Base-by-base conservation (phyloP, 2,329 filamentous ascomycete species). In the Elsinoe australis region DNA sequence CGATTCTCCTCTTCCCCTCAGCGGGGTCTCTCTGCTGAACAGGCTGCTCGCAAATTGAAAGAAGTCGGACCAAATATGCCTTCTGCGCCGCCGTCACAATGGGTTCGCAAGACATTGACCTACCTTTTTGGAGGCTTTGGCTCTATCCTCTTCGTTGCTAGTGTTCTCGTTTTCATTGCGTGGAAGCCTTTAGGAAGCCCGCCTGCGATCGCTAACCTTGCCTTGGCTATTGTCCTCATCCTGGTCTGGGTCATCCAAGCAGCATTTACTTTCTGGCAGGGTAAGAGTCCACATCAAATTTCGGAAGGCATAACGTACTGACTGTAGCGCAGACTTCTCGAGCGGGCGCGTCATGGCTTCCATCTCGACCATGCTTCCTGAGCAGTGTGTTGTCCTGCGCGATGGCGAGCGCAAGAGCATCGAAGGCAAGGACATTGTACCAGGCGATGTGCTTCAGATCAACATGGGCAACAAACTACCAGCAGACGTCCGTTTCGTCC, bases 111-210 rank as follows among this genome's bases (percentile, higher is more conserved):
- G 52, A 72, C 80, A 4, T 65, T 82, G 26, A 76, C 76, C 14
- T 89, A 89, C 64, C 80, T 88, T 56, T 87, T 87, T 67, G 82
- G 81, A 54, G 85, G 85, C 1, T 90, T 89, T 55, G 84, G 85
- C 2, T 72, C 78, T 1, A 78, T 90, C 44, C 71, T 89, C 3
- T 72, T 88, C 5, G 59, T 80, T 2, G 84, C 82, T 14, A 71
- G 76, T 15, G 75, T 88, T 28, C 72, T 89, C 2, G 84, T 89
- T 42, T 87, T 88, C 58, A 67, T 89, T 50, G 79, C 83, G 2
- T 89, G 84, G 83, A 81, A 78, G 53, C 85, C 85, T 0, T 74
- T 89, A 0, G 84, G 84, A 3, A 59, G 83, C 7, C 84, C 84
- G n/a, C 83, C 85, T 2, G 74, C 80, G 0, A 56, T 75, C 10